Conservation (phyloP, 768 basidiomycete genomes). For the Termitomyces sp. region DNA sequence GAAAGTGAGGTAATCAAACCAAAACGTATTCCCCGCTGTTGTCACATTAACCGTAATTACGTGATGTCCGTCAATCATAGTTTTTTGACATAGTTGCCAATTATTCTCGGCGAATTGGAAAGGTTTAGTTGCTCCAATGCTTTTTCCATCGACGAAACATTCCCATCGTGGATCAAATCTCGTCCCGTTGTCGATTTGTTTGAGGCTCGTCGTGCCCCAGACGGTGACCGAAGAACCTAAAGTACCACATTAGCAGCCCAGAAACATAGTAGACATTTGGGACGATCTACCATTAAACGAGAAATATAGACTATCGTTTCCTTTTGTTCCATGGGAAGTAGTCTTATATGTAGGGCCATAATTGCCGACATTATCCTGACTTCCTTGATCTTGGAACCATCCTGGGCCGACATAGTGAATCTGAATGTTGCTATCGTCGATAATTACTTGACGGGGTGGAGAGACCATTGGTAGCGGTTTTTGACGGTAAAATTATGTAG, state of each 20-base stretch:
- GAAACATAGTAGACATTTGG: background rate
- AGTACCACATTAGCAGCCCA: background rate
- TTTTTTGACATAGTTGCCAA: constrained; percentile 15
- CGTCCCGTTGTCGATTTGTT: constrained; percentile 1
- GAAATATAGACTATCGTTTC: constrained; percentile 21
- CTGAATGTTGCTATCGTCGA: background rate
- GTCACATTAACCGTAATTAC: constrained; percentile 17
- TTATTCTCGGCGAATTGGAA: constrained; percentile 14
- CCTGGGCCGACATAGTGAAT: constrained; percentile 16
- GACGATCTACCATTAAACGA: constrained; percentile 21
- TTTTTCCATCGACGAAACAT: constrained; percentile 20
- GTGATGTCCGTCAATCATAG: constrained; percentile 16
- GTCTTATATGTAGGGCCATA: constrained; percentile 6
- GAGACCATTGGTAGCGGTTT: background rate
- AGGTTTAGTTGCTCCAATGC: constrained; percentile 8
- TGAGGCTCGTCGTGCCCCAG: constrained; percentile 15
- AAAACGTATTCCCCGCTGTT: constrained; percentile 19
- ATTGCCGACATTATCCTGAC: background rate
- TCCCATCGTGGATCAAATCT: constrained; percentile 18
- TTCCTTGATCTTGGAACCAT: background rate
- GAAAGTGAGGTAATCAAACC: constrained; percentile 22
- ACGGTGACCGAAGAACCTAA: constrained; percentile 12
- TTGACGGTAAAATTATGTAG: background rate
- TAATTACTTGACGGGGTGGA: background rate
- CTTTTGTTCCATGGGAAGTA: constrained; percentile 14